phyloP scores from a whole-genome alignment of 208 protist species.

The Phytomonas francai region DNA sequence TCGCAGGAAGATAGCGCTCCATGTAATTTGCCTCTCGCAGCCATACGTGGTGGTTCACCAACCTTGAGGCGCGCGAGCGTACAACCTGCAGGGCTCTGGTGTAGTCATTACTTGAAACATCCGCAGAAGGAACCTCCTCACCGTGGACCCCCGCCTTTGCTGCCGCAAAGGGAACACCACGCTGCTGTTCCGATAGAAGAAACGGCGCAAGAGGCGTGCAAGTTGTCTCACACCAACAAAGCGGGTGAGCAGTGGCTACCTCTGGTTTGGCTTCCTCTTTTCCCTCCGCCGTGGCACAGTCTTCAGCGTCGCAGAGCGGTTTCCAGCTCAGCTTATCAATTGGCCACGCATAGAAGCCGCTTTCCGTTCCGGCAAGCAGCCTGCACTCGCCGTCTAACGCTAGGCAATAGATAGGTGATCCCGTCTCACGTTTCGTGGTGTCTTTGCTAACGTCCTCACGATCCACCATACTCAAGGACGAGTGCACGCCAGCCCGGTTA shows the following conservation, averaged over 20 bases:
- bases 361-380: conserved; percentile 51
- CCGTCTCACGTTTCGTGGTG: conserved; percentile 18
- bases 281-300: background rate
- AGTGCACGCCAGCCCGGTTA: conserved; percentile 19
- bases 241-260: conserved; percentile 20
- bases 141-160: background rate
- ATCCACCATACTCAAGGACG: conserved; percentile 30
- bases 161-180: background rate
- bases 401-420: conserved; percentile 40
- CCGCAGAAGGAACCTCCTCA: background rate
- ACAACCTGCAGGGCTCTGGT: conserved; percentile 9
- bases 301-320: conserved; percentile 1
- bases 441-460: conserved; percentile 25
- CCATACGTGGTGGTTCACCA: conserved; percentile 59
- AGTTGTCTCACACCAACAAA: conserved; percentile 44
- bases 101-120: background rate
- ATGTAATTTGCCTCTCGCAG: conserved; percentile 23
- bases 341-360: conserved; percentile 55
- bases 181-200: background rate
- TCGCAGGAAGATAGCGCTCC: background rate
- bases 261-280: background rate
- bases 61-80: conserved; percentile 31
- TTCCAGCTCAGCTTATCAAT: conserved; percentile 52
- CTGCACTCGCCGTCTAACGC: conserved; percentile 40
- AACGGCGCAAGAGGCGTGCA: conserved; percentile 18